phyloP scores from a whole-genome alignment of 2,329 filamentous ascomycete species.

The Thelonectria blattea region DNA sequence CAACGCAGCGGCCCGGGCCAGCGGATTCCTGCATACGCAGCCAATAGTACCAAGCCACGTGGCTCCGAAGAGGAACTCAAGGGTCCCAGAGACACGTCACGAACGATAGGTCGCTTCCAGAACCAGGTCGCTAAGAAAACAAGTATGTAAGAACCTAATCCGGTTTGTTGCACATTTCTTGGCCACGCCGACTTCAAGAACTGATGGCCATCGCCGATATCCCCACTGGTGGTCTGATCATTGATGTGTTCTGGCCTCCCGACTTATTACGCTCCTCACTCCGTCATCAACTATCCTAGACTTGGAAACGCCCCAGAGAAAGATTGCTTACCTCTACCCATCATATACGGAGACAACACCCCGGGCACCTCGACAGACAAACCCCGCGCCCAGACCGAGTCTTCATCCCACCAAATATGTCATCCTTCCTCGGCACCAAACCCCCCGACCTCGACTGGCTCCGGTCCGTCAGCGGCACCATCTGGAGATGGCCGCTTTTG shows the following conservation, averaged over 20 bases:
- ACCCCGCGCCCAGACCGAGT: background rate
- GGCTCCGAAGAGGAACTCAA: background rate
- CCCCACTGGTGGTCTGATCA: background rate
- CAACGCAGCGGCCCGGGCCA: background rate
- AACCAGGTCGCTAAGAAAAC: background rate
- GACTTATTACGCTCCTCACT: background rate
- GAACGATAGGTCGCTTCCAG: background rate
- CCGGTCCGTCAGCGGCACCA: background rate
- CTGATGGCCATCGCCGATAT: background rate
- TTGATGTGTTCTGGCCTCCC: background rate
- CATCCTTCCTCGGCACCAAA: background rate
- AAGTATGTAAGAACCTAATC: too few species aligned
- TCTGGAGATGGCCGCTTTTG: background rate
- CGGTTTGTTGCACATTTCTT: too few species aligned
- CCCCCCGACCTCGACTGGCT: background rate
- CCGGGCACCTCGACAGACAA: background rate
- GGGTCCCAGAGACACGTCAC: background rate
- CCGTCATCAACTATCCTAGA: background rate
- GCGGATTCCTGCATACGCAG: background rate
- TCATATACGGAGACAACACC: background rate
- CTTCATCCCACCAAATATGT: background rate
- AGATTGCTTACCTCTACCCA: too few species aligned
- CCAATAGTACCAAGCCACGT: background rate
- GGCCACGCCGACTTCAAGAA: background rate
- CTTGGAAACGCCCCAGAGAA: background rate